Evolutionary conservation across 768 basidiomycete species (phyloP).

Genomic region (Mrakia gelida): DNA sequence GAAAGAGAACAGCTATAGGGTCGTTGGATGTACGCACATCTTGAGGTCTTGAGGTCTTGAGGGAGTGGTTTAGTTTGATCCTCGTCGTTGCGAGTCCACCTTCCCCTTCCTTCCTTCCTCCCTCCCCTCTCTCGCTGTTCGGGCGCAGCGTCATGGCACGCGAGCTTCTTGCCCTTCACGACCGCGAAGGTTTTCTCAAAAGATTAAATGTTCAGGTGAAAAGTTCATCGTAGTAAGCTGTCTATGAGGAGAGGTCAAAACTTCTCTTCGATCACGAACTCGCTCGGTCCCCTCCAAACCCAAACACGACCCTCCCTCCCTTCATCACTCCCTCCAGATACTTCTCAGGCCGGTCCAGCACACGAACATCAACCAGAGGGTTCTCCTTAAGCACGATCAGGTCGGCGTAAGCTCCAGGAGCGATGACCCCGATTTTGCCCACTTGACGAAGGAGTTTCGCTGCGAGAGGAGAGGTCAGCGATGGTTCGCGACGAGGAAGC

Average conservation of each 20-base stretch:
- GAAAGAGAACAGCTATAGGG: conserved; percentile 3
- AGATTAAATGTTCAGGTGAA: too few species aligned
- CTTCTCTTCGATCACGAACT: too few species aligned
- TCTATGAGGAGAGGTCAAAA: too few species aligned
- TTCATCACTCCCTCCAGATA: conserved; percentile 47
- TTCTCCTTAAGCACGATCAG: conserved; percentile 48
- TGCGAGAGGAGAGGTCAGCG: not conserved
- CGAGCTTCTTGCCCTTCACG: too few species aligned
- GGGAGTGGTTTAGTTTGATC: not conserved
- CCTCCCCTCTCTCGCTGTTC: too few species aligned
- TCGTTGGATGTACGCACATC: not conserved
- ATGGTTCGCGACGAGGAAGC: not conserved
- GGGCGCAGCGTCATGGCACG: too few species aligned
- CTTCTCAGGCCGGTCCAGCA: conserved; percentile 49
- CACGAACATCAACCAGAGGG: conserved; percentile 48
- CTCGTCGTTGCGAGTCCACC: too few species aligned
- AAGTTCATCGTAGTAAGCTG: too few species aligned
- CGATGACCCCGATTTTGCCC: conserved; percentile 45
- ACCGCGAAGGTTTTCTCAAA: too few species aligned
- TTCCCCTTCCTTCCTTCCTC: too few species aligned
- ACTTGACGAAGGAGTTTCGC: conserved; percentile 47
- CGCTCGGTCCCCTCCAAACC: not conserved
- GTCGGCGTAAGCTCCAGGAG: conserved; percentile 48
- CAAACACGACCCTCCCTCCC: conserved; percentile 41
- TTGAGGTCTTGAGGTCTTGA: not conserved